phyloP scores from a whole-genome alignment of 768 basidiomycete species.

The Calocybe indica region DNA sequence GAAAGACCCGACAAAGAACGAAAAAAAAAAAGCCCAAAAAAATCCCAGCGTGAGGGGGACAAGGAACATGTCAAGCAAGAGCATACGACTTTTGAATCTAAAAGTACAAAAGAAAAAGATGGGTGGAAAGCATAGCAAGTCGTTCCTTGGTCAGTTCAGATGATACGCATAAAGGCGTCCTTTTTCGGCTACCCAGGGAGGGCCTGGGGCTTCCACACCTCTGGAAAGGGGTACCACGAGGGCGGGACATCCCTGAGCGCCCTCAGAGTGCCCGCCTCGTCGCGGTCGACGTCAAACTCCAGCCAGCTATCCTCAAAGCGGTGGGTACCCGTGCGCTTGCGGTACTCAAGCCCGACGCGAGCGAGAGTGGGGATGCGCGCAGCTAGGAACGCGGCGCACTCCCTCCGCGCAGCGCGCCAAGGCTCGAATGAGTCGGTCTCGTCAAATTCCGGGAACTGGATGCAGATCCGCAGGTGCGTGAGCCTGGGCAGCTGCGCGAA shows the following conservation, averaged over 20 bases:
- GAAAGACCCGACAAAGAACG: too few species aligned
- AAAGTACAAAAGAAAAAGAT: too few species aligned
- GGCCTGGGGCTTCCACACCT: conserved; percentile 26
- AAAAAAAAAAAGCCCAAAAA: too few species aligned
- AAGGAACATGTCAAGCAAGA: too few species aligned
- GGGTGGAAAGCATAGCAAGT: too few species aligned
- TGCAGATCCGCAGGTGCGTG: conserved; percentile 25
- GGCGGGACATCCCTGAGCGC: conserved; percentile 22
- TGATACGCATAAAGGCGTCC: background rate
- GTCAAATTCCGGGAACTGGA: conserved; percentile 32
- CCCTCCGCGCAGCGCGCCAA: conserved; percentile 23
- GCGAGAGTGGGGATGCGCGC: conserved; percentile 21
- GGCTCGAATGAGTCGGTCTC: conserved; percentile 24
- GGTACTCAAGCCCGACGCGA: conserved; percentile 34
- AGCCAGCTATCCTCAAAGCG: conserved; percentile 37
- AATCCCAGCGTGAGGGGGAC: too few species aligned
- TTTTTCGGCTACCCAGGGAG: background rate
- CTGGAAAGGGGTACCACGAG: conserved; percentile 37
- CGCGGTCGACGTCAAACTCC: conserved; percentile 29
- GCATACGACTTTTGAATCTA: too few species aligned
- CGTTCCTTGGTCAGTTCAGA: too few species aligned
- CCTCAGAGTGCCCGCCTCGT: conserved; percentile 8
- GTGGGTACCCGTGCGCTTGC: conserved; percentile 31
- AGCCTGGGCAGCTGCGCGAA: conserved; percentile 19
- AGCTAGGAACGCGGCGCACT: conserved; percentile 31